A percentile compares a stretch with the other conserved stretches of the same genome.
Conservation (phyloP, 2,329 filamentous ascomycete species). For the Coniosporium tulheliwenetii region DNA sequence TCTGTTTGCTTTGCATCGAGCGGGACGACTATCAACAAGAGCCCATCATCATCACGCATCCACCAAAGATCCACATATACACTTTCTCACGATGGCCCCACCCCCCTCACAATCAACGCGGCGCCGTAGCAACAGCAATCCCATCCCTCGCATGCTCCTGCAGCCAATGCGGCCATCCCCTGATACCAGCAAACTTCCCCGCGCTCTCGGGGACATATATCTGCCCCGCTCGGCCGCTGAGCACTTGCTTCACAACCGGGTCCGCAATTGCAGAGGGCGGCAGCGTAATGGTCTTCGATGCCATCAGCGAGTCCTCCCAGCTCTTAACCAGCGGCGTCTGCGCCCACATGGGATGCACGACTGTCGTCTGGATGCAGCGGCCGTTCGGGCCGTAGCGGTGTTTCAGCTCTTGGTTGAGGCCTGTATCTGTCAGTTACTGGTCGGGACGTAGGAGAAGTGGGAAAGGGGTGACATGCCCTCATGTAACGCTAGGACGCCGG, state of each 20-base stretch:
- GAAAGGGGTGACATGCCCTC: conserved; percentile 15
- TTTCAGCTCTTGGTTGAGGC: conserved; percentile 23
- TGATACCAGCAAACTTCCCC: conserved; percentile 1
- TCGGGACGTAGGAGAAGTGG: no score
- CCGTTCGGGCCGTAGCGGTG: conserved; percentile 20
- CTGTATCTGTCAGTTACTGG: conserved; percentile 2
- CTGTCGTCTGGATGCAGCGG: conserved; percentile 25
- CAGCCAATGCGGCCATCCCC: conserved; percentile 5
- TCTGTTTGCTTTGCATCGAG: no score
- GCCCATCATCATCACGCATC: no score
- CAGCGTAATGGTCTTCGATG: conserved; percentile 16
- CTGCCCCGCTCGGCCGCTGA: conserved; percentile 23
- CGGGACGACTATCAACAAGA: no score
- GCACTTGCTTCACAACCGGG: conserved; percentile 27
- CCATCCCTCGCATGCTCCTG: conserved; percentile 2
- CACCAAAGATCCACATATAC: no score
- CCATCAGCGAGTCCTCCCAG: conserved; percentile 16
- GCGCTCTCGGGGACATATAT: conserved; percentile 18
- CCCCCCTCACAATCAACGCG: no score
- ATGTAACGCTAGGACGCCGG: conserved; percentile 36
- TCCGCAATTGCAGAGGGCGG: conserved; percentile 23
- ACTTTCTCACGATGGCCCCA: no score
- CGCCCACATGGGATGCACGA: conserved; percentile 27
- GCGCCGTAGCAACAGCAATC: background rate
- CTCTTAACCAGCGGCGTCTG: conserved; percentile 22